Evolutionary conservation across 192 early-diverging fungal genomes (phyloP).

Genomic region (Rhizophlyctis rosea): DNA sequence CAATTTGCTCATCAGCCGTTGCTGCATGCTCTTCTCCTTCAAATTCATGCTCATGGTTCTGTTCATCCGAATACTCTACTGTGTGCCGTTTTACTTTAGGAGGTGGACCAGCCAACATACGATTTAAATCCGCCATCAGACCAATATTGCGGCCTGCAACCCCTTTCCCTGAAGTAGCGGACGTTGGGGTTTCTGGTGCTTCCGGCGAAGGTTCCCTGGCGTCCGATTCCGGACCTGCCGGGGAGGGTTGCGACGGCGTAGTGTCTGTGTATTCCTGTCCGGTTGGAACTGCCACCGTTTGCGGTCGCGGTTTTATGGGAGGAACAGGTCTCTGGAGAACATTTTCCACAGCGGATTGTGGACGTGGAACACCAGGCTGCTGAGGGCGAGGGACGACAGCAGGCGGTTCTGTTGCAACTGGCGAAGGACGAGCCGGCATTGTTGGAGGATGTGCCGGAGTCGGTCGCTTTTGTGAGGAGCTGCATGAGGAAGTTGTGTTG

Average conservation of each 20-base stretch:
- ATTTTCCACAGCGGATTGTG: not conserved
- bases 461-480: not conserved
- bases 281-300: constrained; percentile 5
- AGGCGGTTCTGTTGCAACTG: not conserved
- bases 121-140: constrained; percentile 29
- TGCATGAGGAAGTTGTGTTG: constrained; percentile 3
- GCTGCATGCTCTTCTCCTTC: not conserved
- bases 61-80: not conserved
- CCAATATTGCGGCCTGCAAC: constrained; percentile 2
- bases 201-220: not conserved
- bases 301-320: constrained; percentile 19
- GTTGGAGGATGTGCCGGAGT: constrained; percentile 1
- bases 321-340: constrained; percentile 1
- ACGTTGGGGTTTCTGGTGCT: not conserved
- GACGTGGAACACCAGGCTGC: not conserved
- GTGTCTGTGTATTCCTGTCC: not conserved
- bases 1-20: not conserved
- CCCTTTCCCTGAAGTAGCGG: constrained; percentile 4
- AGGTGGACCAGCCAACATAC: constrained; percentile 34
- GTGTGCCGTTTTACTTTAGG: constrained; percentile 4
- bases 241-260: not conserved
- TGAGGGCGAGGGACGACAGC: not conserved
- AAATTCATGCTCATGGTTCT: not conserved
- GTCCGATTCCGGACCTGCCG: not conserved
- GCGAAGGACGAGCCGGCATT: constrained; percentile 3